Evolutionary conservation across 495 filamentous ascomycete species (phyloP).

Genomic region (Penicillium steckii): DNA sequence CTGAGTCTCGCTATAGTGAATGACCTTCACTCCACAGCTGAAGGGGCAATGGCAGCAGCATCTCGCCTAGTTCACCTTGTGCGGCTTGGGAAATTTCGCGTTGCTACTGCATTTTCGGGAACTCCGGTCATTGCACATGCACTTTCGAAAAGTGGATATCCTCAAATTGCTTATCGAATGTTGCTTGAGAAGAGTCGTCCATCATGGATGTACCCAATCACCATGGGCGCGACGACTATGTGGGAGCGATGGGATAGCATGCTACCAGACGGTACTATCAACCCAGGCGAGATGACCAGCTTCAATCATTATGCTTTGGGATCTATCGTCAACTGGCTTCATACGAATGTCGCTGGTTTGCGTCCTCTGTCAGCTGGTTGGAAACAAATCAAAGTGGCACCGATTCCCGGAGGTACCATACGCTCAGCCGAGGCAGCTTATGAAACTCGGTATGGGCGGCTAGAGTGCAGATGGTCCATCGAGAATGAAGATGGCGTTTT

Average conservation of each 20-base stretch:
- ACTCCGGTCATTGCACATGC: conserved; percentile 50
- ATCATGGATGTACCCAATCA: conserved; percentile 53
- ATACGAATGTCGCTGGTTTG: conserved; percentile 26
- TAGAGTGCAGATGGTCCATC: conserved; percentile 3
- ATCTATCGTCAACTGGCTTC: conserved; percentile 35
- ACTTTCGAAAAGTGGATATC: conserved; percentile 36
- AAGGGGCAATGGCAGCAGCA: conserved; percentile 32
- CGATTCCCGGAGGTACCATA: background rate
- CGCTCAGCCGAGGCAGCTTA: conserved; percentile 1
- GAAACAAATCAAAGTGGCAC: conserved; percentile 5
- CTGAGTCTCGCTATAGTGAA: conserved; percentile 45
- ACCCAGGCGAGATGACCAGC: conserved; percentile 54
- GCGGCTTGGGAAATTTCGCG: conserved; percentile 37
- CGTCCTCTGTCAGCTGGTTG: conserved; percentile 12
- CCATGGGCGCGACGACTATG: conserved; percentile 51
- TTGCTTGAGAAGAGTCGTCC: conserved; percentile 40
- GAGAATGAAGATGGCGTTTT: background rate
- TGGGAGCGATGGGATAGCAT: conserved; percentile 61
- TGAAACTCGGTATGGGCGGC: conserved; percentile 1
- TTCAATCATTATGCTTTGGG: conserved; percentile 56
- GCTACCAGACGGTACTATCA: conserved; percentile 49
- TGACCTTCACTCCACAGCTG: conserved; percentile 33
- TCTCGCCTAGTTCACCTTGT: conserved; percentile 29
- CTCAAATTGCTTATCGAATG: conserved; percentile 37
- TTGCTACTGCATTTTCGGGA: conserved; percentile 55